Conservation (phyloP, 306 rosid species). For the Begonia masoniana region DNA sequence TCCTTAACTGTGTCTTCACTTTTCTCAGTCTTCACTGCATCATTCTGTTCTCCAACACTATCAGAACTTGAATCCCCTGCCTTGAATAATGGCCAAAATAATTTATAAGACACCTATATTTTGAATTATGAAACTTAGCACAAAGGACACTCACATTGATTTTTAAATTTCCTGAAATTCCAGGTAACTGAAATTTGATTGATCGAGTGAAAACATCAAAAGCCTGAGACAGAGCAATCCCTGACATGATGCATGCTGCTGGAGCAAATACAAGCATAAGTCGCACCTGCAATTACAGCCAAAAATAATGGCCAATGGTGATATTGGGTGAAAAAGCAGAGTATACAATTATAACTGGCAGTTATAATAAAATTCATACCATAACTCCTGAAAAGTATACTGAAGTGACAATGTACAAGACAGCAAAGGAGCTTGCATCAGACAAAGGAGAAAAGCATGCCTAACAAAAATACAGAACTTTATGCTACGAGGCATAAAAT, state of each 20-base stretch:
- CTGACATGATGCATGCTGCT: conserved; percentile 96
- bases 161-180: conserved; percentile 16
- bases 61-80: conserved; percentile 45
- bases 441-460: conserved; percentile 92
- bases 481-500: conserved; percentile 9
- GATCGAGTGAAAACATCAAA: conserved; percentile 89
- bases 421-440: conserved; percentile 88
- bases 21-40: conserved; percentile 52
- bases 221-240: conserved; percentile 97
- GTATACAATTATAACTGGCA: conserved; percentile 9
- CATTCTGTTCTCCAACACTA: conserved; percentile 28
- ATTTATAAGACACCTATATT: conserved; percentile 9
- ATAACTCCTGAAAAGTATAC: conserved; percentile 98
- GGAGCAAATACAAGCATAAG: conserved; percentile 98
- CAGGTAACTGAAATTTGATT: conserved; percentile 83
- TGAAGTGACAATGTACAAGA: conserved; percentile 75
- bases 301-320: conserved; percentile 11
- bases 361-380: conserved; percentile 40
- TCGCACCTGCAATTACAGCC: conserved; percentile 59
- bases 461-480: conserved; percentile 32
- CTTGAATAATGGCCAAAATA: conserved; percentile 28
- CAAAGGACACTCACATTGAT: conserved; percentile 31
- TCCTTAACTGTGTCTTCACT: conserved; percentile 59
- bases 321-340: conserved; percentile 1
- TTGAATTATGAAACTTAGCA: conserved; percentile 10